These are phyloP conservation scores for Cystobasidium slooffiae DNA, from an alignment of 1,284 basidiomycete genomes.

Conservation along the genomic window DNA sequence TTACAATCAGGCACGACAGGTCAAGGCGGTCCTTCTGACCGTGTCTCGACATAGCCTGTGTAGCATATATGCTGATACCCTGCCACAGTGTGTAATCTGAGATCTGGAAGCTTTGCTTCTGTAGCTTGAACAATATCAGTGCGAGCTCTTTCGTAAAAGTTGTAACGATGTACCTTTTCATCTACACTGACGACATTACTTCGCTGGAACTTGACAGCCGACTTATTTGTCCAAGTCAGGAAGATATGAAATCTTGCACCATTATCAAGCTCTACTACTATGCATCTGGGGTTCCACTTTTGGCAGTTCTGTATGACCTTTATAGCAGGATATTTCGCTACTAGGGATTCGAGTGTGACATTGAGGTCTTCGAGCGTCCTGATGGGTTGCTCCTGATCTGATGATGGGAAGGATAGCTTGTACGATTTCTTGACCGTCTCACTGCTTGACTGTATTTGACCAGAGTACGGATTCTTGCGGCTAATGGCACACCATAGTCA, in stretches of 20 bases:
- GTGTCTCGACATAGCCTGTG: constrained; percentile 15
- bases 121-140: neutral
- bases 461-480: constrained; percentile 24
- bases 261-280: constrained; percentile 6
- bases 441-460: neutral
- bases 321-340: neutral
- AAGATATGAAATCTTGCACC: constrained; percentile 27
- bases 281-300: constrained; percentile 4
- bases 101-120: constrained; percentile 23
- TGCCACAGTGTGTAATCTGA: constrained; percentile 30
- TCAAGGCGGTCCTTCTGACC: neutral
- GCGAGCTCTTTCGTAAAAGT: neutral
- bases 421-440: neutral
- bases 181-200: constrained; percentile 11
- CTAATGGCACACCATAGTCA: neutral
- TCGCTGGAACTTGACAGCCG: constrained; percentile 14
- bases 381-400: neutral
- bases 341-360: neutral
- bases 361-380: neutral
- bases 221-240: neutral
- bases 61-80: constrained; percentile 12
- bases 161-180: constrained; percentile 18
- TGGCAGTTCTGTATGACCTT: constrained; percentile 1
- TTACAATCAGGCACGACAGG: constrained; percentile 23
- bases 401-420: neutral